Base-by-base conservation (phyloP, 768 basidiomycete species). In the Pleurotus sapidus region DNA sequence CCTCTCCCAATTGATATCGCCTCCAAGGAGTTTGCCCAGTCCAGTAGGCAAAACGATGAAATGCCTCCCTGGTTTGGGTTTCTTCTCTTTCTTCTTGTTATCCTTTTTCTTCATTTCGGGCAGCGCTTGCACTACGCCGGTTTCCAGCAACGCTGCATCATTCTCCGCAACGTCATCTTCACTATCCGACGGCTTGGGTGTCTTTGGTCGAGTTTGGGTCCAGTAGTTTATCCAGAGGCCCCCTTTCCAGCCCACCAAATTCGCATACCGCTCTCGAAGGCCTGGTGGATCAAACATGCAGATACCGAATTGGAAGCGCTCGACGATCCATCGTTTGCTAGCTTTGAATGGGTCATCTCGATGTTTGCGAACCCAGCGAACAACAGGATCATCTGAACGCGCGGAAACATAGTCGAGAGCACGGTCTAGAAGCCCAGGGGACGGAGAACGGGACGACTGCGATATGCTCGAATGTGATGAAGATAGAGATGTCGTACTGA, bases 171-270 rank as follows among this genome's bases (percentile, higher is more conserved):
- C 20, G 42, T 48, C 27, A 25, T 49, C 64, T 34, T 59, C 49
- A n/a, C 61, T 49, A 25, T 61, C 51, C 27, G 51, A 49, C 14
- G 49, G 39, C 25, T 18, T n/a, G 40, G 58, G 45, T 12, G 18
- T 17, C 56, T 58, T 57, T 45, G 74, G 63, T 8, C 68, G 54
- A 0, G 82, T 82, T 50, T 76, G 71, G n/a, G 82, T 84, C 80
- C 81, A 86, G 60, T 82, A 85, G 65, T 84, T 84, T 9, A 82
- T 67, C 84, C 84, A 85, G 37, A 77, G 45, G 3, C 80, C 80
- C n/a, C 77, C 74, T 37, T 71, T 61, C 83, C 84, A 84, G 0
- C 60, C 66, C 5, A 80, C 77, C 15, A 86, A 68, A 11, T 60
- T 66, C 9, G 67, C 61, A 62, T 85, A 86, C n/a, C 84, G 77